Base-by-base conservation (phyloP, 805 yeast genomes). In the Starmerella vitae region DNA sequence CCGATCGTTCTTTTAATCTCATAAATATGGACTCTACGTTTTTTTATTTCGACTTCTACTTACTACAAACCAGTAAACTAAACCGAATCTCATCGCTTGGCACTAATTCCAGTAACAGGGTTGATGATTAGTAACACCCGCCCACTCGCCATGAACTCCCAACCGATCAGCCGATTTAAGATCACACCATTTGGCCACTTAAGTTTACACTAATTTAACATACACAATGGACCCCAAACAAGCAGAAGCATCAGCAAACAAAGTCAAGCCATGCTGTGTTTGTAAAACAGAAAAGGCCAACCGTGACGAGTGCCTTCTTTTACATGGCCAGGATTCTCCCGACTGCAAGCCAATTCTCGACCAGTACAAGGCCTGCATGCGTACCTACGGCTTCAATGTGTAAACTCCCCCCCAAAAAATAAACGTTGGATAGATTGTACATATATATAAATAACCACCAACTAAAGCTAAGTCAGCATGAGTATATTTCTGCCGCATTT, bases 211-310 rank as follows among this genome's bases (percentile, higher is more conserved):
- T 8, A 6, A 18, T 25, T 27, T 5, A 10, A 12, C 13, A 9
- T 6, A 18, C n/a, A 3, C 32, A 24, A 39, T 39, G 42, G 42
- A 39, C 20, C 20, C 32, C 26, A 15, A n/a, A 13, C 33, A 21
- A 33, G 9, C 28, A 4, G 3, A 20, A 32, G 13, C 30, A 4
- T 10, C 30, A 9, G 24, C 36, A 20, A 30, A 36, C 18, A 22
- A 83, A 56, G 93, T 93, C 48, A 88, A 86, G 63, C 96, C 98
- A 43, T 88, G 98, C 62, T 88, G 97, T 56, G 97, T 88, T 18
- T 91, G 97, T 61, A 71, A 77, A 50, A 80, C 79, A 25, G 84
- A 84, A 55, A 84, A 84, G 62, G 70, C 78, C 44, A 58, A 63
- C 19, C 72, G 97, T 55, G 98, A 88, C 54, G 86, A 85, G 54